These are phyloP conservation scores for Aspergillus ustus DNA, from an alignment of 2,329 filamentous ascomycete species.

Conservation along the genomic window DNA sequence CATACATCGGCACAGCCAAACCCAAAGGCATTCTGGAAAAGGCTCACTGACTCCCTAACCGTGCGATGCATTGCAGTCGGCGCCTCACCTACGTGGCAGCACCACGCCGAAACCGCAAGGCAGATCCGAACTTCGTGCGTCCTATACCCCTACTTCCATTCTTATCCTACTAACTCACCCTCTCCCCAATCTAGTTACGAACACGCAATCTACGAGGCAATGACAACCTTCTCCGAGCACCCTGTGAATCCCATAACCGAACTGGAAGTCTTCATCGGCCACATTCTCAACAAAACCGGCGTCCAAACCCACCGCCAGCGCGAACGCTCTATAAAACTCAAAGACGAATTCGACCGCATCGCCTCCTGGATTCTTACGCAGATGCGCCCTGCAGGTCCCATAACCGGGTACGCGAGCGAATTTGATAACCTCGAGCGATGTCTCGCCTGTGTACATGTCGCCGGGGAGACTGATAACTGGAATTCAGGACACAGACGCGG, in stretches of 20 bases:
- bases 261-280: constrained; percentile 62
- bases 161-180: not conserved
- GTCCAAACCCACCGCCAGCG: constrained; percentile 43
- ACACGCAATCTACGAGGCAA: constrained; percentile 53
- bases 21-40: constrained; percentile 22
- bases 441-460: constrained; percentile 24
- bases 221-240: constrained; percentile 51
- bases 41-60: constrained; percentile 13
- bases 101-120: constrained; percentile 23
- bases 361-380: constrained; percentile 21
- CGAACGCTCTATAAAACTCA: constrained; percentile 49
- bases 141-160: not conserved
- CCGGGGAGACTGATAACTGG: not conserved
- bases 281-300: constrained; percentile 58
- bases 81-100: constrained; percentile 14
- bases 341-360: constrained; percentile 46
- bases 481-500: not conserved
- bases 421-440: constrained; percentile 21
- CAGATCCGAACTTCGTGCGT: constrained; percentile 18
- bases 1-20: constrained; percentile 5
- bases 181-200: constrained; percentile 52
- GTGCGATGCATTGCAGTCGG: constrained; percentile 16
- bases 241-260: constrained; percentile 52
- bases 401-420: constrained; percentile 12
- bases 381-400: constrained; percentile 12